Conservation (phyloP, 495 filamentous ascomycete species). For the Penicillium flavigenum region DNA sequence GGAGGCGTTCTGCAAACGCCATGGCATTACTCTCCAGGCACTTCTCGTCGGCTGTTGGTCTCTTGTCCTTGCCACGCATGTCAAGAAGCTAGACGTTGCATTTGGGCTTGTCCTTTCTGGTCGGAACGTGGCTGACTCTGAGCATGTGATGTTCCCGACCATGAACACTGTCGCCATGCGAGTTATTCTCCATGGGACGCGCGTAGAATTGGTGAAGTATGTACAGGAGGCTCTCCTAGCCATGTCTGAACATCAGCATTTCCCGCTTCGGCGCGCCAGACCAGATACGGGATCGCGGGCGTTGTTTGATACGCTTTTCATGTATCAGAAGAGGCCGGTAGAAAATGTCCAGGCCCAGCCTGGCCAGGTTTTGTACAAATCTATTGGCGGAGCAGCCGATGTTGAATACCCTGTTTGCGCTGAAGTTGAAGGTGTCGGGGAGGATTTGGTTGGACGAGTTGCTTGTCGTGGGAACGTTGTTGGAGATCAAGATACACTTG, state of each 20-base stretch:
- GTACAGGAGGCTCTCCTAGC: constrained; percentile 64
- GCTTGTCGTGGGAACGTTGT: constrained; percentile 62
- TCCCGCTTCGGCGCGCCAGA: constrained; percentile 37
- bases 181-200: constrained; percentile 38
- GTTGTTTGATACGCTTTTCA: constrained; percentile 83
- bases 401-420: constrained; percentile 79
- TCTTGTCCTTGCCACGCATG: constrained; percentile 60
- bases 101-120: constrained; percentile 75
- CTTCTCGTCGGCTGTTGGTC: constrained; percentile 68
- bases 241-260: constrained; percentile 57
- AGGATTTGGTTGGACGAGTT: constrained; percentile 61
- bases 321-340: constrained; percentile 62
- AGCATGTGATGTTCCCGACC: constrained; percentile 74
- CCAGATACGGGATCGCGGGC: constrained; percentile 24
- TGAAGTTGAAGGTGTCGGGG: constrained; percentile 65
- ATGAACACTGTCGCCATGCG: constrained; percentile 82
- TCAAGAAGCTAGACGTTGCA: constrained; percentile 64
- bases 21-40: constrained; percentile 74
- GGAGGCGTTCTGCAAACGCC: constrained; percentile 48
- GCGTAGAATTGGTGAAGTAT: constrained; percentile 41
- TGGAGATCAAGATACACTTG: constrained; percentile 37
- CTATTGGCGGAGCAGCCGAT: constrained; percentile 57
- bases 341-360: not conserved
- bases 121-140: constrained; percentile 63
- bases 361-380: constrained; percentile 45